phyloP scores from a whole-genome alignment of 306 rosid species.

The Glycine tomentella region DNA sequence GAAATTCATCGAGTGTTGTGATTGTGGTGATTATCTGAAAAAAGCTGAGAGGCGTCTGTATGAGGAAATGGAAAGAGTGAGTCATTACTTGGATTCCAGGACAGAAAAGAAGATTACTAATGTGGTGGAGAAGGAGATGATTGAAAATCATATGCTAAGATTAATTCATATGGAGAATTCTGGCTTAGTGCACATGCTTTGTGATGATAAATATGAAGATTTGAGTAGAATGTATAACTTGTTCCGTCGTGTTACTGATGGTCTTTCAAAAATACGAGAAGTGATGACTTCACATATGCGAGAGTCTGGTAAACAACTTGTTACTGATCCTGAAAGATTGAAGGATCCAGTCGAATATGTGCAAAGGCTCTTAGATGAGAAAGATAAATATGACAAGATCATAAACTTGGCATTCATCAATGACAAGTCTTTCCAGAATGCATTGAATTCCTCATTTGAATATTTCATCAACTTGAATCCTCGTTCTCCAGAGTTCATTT shows the following conservation, averaged over 20 bases:
- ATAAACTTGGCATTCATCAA: constrained; percentile 74
- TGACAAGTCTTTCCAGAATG: constrained; percentile 92
- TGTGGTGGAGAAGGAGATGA: constrained; percentile 94
- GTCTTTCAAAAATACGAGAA: constrained; percentile 74
- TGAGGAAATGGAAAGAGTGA: constrained; percentile 93
- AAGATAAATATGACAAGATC: constrained; percentile 75
- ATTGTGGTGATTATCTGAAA: constrained; percentile 92
- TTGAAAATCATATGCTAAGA: constrained; percentile 89
- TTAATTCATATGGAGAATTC: constrained; percentile 93
- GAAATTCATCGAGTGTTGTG: constrained; percentile 83
- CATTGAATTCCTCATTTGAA: constrained; percentile 90
- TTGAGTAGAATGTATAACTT: constrained; percentile 87
- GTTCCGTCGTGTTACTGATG: constrained; percentile 82
- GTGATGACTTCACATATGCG: constrained; percentile 92
- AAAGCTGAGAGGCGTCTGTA: constrained; percentile 92
- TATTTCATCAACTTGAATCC: constrained; percentile 84
- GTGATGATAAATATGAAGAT: constrained; percentile 88
- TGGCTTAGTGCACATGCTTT: constrained; percentile 88
- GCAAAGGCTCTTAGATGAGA: constrained; percentile 83
- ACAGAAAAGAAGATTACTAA: constrained; percentile 82
- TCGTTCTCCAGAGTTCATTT: constrained; percentile 91
- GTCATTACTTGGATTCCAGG: constrained; percentile 84
- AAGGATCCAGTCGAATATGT: constrained; percentile 97
- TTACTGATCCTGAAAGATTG: constrained; percentile 87
- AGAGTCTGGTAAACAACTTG: constrained; percentile 89